Conservation (phyloP, 2,329 filamentous ascomycete species). For the Gremmenia infestans region DNA sequence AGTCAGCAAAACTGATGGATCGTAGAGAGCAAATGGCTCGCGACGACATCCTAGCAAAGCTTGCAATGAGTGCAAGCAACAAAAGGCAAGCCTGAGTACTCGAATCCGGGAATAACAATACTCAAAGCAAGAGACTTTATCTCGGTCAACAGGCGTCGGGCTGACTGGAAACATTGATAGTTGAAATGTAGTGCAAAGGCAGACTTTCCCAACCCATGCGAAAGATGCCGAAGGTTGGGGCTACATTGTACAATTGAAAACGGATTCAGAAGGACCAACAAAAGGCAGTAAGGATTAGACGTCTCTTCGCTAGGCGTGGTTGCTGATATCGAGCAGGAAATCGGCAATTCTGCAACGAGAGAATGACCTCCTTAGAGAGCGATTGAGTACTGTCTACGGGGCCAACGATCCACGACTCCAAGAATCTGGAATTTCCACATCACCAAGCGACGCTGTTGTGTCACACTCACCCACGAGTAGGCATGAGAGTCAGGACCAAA, state of each 20-base stretch:
- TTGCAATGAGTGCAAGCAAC: conserved; percentile 14
- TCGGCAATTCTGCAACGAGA: conserved; percentile 11
- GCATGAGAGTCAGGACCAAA: conserved; percentile 2
- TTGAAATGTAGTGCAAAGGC: conserved; percentile 11
- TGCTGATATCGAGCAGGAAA: conserved; percentile 1
- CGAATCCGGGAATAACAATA: background rate
- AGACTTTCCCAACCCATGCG: conserved; percentile 9
- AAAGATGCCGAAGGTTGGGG: conserved; percentile 5
- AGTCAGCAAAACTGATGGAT: background rate
- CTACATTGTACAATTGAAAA: conserved; percentile 9
- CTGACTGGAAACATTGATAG: conserved; percentile 1
- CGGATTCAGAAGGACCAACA: conserved; percentile 11
- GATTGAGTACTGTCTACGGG: conserved; percentile 2
- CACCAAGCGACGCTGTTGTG: conserved; percentile 4
- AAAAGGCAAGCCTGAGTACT: conserved; percentile 5
- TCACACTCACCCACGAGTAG: conserved; percentile 7
- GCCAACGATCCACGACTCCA: background rate
- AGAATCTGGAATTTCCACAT: conserved; percentile 1
- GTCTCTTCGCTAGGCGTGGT: background rate
- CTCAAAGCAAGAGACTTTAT: background rate
- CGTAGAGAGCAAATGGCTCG: background rate
- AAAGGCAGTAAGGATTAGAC: conserved; percentile 7
- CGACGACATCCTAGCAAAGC: conserved; percentile 11
- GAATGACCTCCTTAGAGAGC: conserved; percentile 8
- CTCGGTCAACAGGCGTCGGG: background rate